Evolutionary conservation across 495 filamentous ascomycete genomes (phyloP), one percentile per base, ranked within the genome.

Genomic region (Pseudomonodictys pantanalensis): DNA sequence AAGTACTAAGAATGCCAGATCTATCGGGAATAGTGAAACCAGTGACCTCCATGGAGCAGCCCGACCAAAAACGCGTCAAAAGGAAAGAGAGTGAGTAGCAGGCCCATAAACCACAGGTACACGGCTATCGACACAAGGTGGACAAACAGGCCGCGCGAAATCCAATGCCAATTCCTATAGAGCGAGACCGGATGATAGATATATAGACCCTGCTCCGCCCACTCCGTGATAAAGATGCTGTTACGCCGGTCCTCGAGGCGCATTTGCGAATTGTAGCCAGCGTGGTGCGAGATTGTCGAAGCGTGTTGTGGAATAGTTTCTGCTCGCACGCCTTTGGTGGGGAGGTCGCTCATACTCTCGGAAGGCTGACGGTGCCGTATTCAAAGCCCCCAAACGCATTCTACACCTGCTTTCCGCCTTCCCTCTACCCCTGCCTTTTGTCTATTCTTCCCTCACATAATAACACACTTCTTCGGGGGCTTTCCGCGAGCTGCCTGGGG

Each of bases 401-500:
- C 35, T 6, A 20, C 53, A 22, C 39, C 24, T 26, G 4, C 43
- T 44, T 46, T n/a, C 5, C 30, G 23, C 18, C 50, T 30, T 25
- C 15, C 29, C 29, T 58, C 35, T 6, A 20, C 53, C 23, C 39
- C 24, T 26, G 4, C 43, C 46, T 46, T n/a, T 5, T 24, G 23
- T 22, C 50, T 30, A n/a, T n/a, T n/a, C n/a, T 25, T 18, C 29
- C 29, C 55, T 78, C 77, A 96, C 69, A 96, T 79, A 70, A 96
- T 88, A 35, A 78, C 71, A 77, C 91, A 96, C 77, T 87, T 89
- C 64, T 59, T 64, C 55, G 78, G 80, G 75, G 83, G 86, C 72
- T 83, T 81, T 68, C 82, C 83, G 62, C 81, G 80, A 17, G 77
- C 65, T 49, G 22, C 3, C 10, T 81, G 71, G 24, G 87, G 86